Base-by-base conservation (phyloP, 257 asterid genomes). In the Solanum pimpinellifolium region DNA sequence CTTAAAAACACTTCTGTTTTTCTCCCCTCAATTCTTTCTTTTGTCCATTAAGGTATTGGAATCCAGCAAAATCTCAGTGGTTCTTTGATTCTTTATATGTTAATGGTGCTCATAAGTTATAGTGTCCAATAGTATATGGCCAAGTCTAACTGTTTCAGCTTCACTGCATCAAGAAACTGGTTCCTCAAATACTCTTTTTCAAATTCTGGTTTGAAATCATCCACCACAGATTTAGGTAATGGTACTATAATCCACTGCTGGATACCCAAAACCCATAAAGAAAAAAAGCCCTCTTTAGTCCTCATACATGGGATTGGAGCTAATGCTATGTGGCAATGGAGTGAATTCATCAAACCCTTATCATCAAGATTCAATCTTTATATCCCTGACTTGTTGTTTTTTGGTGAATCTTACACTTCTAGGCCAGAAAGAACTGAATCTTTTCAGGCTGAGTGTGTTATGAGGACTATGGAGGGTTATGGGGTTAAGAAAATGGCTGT, bases 271-370 rank as follows among this genome's bases (percentile, higher is more conserved):
- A n/a, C 89, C 86, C 94, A 69, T 89, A 88, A 90, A 47, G 91
- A 90, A 60, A 74, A 88, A 3, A 95, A 89, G 84, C 95, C 96
- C 85, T 91, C 88, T 33, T 31, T 95, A 9, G 70, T 96, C 84
- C 94, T 95, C 73, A 91, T 95, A 85, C 99, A 96, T 60, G 98
- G 98, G 2, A 62, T 96, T 31, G 98, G 98, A 77, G 96, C 98
- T 68, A 95, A 95, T 90, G 97, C 98, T 80, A 94, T 95, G 96
- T 96, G 98, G 99, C 99, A 96, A 83, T 95, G 98, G 98, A 91
- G 90, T 88, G 93, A 94, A 42, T 92, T 94, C 92, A 88, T 94
- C 25, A 91, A 95, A 10, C 95, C 98, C 8, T 90, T 95, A n/a
- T 73, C 97, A 37, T 85, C 95, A 47, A 88, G 87, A 49, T 95